Percentiles rank a stretch among this genome's conserved stretches.
phyloP scores from a whole-genome alignment of 768 basidiomycete species.

The Phylloporus sp. region DNA sequence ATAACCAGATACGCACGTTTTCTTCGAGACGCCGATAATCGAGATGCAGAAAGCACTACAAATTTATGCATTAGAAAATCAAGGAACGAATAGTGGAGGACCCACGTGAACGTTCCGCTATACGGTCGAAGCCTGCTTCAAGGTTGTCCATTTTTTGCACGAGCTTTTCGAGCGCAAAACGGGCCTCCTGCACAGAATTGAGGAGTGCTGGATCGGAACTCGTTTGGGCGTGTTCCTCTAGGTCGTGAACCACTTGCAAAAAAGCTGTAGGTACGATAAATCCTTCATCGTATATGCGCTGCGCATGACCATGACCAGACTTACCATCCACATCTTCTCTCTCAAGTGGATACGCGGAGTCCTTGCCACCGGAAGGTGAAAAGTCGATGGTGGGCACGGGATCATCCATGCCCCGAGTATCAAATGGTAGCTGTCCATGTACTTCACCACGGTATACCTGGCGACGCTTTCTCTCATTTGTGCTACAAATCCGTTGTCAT shows the following conservation, averaged over 20 bases:
- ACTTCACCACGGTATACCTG: slow-evolving; percentile 82
- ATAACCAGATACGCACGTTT: slow-evolving; percentile 50
- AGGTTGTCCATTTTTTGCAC: slow-evolving; percentile 74
- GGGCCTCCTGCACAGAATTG: slow-evolving; percentile 58
- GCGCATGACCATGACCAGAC: slow-evolving; percentile 41
- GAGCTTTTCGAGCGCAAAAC: slow-evolving; percentile 59
- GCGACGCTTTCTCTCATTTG: slow-evolving; percentile 76
- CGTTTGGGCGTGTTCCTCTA: slow-evolving; percentile 52
- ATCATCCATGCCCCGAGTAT: slow-evolving; percentile 75
- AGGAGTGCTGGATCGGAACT: slow-evolving; percentile 44
- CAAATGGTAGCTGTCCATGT: slow-evolving; percentile 84
- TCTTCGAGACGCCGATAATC: slow-evolving; percentile 61
- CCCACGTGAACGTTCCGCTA: slow-evolving; percentile 81
- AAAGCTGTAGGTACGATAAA: slow-evolving; percentile 43
- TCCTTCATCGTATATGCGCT: not conserved
- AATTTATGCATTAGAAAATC: slow-evolving; percentile 4
- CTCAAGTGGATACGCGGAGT: slow-evolving; percentile 62
- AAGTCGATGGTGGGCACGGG: slow-evolving; percentile 77
- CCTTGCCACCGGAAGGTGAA: slow-evolving; percentile 59
- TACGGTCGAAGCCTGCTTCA: slow-evolving; percentile 76
- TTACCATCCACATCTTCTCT: slow-evolving; percentile 68
- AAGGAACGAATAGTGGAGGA: not conserved
- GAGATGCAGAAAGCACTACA: slow-evolving; percentile 71
- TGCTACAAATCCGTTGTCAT: slow-evolving; percentile 36
- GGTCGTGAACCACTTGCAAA: slow-evolving; percentile 56